These are phyloP conservation scores for Brettanomyces bruxellensis DNA, from an alignment of 805 yeast species.

Conservation along the genomic window DNA sequence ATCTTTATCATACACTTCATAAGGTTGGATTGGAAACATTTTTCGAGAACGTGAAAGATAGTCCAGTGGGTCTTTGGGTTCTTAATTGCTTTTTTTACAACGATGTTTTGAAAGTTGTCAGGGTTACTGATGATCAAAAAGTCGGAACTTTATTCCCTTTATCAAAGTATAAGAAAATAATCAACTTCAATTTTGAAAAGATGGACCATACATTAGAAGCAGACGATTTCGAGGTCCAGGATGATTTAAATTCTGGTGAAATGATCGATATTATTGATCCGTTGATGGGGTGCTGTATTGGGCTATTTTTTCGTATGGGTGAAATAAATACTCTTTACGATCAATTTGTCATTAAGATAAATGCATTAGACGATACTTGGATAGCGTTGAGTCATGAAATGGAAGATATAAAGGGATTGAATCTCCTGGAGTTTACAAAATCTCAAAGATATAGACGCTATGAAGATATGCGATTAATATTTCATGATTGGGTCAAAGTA, in stretches of 20 bases:
- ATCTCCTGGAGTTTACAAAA: not conserved
- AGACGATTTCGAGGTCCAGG: not conserved
- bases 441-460: conserved; percentile 7
- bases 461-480: conserved; percentile 11
- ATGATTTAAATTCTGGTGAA: not conserved
- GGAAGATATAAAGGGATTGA: not conserved
- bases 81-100: conserved; percentile 16
- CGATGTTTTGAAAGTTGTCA: conserved; percentile 14
- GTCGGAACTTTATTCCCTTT: conserved; percentile 17
- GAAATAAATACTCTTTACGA: conserved; percentile 10
- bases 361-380: not conserved
- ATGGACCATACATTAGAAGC: not conserved
- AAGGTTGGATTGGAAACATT: conserved; percentile 10
- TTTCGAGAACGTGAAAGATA: conserved; percentile 4
- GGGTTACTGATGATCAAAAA: conserved; percentile 11
- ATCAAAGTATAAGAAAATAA: conserved; percentile 10
- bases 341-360: conserved; percentile 4
- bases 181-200: conserved; percentile 4
- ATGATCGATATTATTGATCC: conserved; percentile 5
- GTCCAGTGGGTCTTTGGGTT: conserved; percentile 9
- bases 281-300: conserved; percentile 12
- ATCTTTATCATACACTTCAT: conserved; percentile 6
- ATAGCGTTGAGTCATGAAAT: not conserved
- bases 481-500: conserved; percentile 19
- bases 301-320: conserved; percentile 13